Percentiles rank a stretch among this genome's conserved stretches.
Conservation (phyloP, 2,329 filamentous ascomycete species). For the Corynespora cassiicola region DNA sequence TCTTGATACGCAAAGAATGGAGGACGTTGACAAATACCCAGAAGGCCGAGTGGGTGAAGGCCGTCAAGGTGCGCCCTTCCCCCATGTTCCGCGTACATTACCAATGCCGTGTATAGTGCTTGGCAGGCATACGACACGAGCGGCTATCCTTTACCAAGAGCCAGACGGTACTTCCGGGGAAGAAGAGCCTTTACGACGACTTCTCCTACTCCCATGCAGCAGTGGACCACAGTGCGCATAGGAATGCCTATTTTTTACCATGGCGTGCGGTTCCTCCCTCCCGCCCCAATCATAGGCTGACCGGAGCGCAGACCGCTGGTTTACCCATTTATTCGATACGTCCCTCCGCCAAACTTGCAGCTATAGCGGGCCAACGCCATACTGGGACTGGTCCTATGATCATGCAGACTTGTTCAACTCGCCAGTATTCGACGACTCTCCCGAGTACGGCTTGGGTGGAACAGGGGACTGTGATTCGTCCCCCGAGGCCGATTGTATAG, state of each 20-base stretch:
- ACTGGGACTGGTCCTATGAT: slow-evolving; percentile 47
- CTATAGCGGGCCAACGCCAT: slow-evolving; percentile 17
- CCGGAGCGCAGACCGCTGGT: slow-evolving; percentile 6
- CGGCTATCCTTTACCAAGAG: slow-evolving; percentile 7
- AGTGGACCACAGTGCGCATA: slow-evolving; percentile 10
- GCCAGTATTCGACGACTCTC: slow-evolving; percentile 23
- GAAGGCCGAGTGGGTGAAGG: slow-evolving; percentile 6
- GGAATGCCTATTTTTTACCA: slow-evolving; percentile 9
- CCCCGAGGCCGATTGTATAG: slow-evolving; percentile 7
- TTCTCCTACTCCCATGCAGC: slow-evolving; percentile 9
- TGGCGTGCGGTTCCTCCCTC: slow-evolving; percentile 4
- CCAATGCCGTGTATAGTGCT: slow-evolving; percentile 3
- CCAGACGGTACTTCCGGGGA: slow-evolving; percentile 7
- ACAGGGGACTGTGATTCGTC: slow-evolving; percentile 7
- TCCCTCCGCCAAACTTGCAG: slow-evolving; percentile 7
- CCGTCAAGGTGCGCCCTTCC: slow-evolving; percentile 4
- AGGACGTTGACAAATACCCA: slow-evolving; percentile 5
- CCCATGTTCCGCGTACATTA: not conserved
- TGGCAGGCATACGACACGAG: slow-evolving; percentile 7
- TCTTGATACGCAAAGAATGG: slow-evolving; percentile 8
- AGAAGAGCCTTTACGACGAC: slow-evolving; percentile 9
- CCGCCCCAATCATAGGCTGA: not conserved
- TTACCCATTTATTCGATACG: slow-evolving; percentile 8
- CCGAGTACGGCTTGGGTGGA: slow-evolving; percentile 6
- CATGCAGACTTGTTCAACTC: slow-evolving; percentile 24